Percentiles rank a stretch among this genome's conserved stretches.
phyloP scores from a whole-genome alignment of 208 protist species.

The Herpetomonas muscarum region DNA sequence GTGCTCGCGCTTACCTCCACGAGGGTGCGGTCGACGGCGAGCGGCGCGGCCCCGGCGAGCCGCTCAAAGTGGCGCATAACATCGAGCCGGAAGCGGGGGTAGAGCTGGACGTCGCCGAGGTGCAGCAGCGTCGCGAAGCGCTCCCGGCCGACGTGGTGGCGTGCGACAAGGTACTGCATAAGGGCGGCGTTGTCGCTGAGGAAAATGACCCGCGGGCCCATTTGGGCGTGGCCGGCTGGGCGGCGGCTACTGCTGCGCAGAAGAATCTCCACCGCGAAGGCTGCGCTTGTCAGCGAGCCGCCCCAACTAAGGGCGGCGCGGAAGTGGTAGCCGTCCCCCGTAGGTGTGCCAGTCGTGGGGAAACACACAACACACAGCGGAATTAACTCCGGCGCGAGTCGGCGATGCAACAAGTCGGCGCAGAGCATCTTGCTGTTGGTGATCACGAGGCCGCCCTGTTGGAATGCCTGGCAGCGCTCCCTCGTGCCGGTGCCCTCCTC shows the following conservation, averaged over 20 bases:
- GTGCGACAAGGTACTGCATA: slow-evolving; percentile 59
- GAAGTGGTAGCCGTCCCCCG: slow-evolving; percentile 3
- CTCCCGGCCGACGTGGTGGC: slow-evolving; percentile 53
- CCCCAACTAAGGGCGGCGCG: slow-evolving; percentile 17
- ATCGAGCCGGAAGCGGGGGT: slow-evolving; percentile 76
- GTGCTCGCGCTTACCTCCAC: slow-evolving; percentile 28
- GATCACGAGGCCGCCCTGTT: slow-evolving; percentile 60
- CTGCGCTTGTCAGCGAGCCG: slow-evolving; percentile 37
- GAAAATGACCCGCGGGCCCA: slow-evolving; percentile 33
- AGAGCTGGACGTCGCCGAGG: slow-evolving; percentile 74
- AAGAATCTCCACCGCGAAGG: slow-evolving; percentile 71
- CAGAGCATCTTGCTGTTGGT: slow-evolving; percentile 61
- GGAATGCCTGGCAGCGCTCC: slow-evolving; percentile 57
- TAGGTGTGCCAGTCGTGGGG: slow-evolving; percentile 4
- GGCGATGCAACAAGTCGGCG: slow-evolving; percentile 77
- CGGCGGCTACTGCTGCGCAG: slow-evolving; percentile 18
- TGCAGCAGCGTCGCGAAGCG: slow-evolving; percentile 61
- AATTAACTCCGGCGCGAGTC: slow-evolving; percentile 53
- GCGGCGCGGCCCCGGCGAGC: slow-evolving; percentile 25
- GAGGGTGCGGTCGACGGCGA: slow-evolving; percentile 52
- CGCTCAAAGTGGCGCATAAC: slow-evolving; percentile 75
- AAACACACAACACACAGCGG: slow-evolving; percentile 38
- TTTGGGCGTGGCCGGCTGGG: background rate
- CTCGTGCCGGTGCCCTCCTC: slow-evolving; percentile 60
- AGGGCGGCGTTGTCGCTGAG: slow-evolving; percentile 58